Evolutionary conservation across 2,329 filamentous ascomycete genomes (phyloP), one percentile per base, ranked within the genome.

Genomic region (Phyllosticta citrichinensis): DNA sequence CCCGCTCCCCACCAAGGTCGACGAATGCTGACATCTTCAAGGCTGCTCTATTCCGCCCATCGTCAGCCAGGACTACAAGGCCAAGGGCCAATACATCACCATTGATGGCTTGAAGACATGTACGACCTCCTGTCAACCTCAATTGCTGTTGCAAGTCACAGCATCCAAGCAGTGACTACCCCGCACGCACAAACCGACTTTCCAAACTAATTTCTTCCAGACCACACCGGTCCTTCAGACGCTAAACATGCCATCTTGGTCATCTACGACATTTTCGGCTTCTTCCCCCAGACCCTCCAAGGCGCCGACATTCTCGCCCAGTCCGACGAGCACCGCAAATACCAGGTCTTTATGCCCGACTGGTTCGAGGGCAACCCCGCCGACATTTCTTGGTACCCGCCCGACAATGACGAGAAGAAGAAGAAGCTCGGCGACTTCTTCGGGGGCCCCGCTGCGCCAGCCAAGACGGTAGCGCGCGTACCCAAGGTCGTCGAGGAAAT

Each of bases 301-400:
- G 83, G 83, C 54, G 83, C 83, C 64, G 83, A 86, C 66, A 85
- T 86, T 67, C 79, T 86, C 52, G 81, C 83, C 27, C 74, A 76
- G 66, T 76, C 79, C 35, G 79, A 86, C 80, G 87, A 88, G 84
- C 74, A 82, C 77, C 72, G 79, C 63, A 84, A 88, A 69, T 94
- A 95, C 79, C 86, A 85, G 67, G 89, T 96, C 66, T 91, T 92
- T 76, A 92, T 97, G 65, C 92, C 92, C 27, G 92, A 97, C 76
- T 93, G 89, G 81, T 96, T 96, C 78, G 82, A 88, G 63, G 91
- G 89, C 71, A 80, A 83, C 65, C 87, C 89, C 40, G 83, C 80
- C 63, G 80, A 82, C 66, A 83, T 85, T 67, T 76, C 75, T 57
- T 84, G 81, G 81, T 84, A 82, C 70, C 82, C 82, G 0, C 82